Conservation (phyloP, 2,329 filamentous ascomycete species). For the Seiridium cupressi region DNA sequence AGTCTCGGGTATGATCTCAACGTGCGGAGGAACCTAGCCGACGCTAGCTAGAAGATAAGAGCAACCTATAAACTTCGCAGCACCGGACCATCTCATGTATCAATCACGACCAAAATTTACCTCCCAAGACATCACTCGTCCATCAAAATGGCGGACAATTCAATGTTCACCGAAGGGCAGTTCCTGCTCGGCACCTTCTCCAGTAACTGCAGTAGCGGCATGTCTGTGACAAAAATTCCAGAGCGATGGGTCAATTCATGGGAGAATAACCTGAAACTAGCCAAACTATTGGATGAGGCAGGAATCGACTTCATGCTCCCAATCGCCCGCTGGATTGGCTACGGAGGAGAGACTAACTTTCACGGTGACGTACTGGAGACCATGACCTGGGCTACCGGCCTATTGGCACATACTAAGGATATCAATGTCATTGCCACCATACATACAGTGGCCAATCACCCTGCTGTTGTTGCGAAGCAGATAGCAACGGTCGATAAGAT, state of each 20-base stretch:
- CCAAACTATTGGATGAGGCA: constrained; percentile 1
- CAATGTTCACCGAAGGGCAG: constrained; percentile 3
- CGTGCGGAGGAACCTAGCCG: too few species aligned
- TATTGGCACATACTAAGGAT: constrained; percentile 17
- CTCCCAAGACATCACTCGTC: too few species aligned
- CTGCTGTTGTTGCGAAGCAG: constrained; percentile 50
- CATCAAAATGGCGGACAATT: not conserved
- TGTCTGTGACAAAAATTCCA: constrained; percentile 3
- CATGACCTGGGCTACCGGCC: not conserved
- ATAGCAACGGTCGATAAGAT: constrained; percentile 53
- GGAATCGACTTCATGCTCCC: constrained; percentile 4
- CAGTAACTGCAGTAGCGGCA: constrained; percentile 5
- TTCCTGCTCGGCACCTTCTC: constrained; percentile 5
- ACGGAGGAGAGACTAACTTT: constrained; percentile 5
- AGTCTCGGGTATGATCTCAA: too few species aligned
- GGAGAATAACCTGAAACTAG: constrained; percentile 3
- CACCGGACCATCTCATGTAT: too few species aligned
- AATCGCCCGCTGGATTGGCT: constrained; percentile 3
- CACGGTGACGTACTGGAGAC: constrained; percentile 2
- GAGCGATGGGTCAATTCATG: constrained; percentile 5
- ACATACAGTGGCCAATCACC: constrained; percentile 49
- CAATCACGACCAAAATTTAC: too few species aligned
- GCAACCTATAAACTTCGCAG: too few species aligned
- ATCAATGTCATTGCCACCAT: constrained; percentile 51
- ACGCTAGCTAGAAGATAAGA: too few species aligned